Evolutionary conservation across 164 flowering plant genomes (phyloP).

Genomic region (Vitis rotundifolia): DNA sequence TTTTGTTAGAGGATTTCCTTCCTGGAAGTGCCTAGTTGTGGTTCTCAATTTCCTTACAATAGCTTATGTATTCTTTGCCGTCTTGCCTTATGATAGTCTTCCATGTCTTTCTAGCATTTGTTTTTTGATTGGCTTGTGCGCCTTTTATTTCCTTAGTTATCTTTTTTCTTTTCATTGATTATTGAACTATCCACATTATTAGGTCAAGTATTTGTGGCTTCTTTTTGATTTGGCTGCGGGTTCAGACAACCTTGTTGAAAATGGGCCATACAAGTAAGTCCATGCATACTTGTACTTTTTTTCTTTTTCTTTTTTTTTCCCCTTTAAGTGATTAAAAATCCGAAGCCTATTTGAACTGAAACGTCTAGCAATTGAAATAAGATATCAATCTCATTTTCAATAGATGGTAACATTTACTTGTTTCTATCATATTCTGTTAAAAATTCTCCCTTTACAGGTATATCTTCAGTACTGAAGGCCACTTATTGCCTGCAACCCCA

Average conservation of each 20-base stretch:
- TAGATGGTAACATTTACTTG: background rate
- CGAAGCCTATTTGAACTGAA: too few species aligned
- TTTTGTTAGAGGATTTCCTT: background rate
- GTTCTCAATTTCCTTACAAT: background rate
- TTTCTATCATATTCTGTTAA: background rate
- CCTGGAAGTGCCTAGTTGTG: background rate
- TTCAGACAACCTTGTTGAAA: slow-evolving; percentile 92
- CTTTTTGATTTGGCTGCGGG: slow-evolving; percentile 98
- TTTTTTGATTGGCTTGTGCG: background rate
- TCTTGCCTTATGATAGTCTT: background rate
- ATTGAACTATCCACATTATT: background rate
- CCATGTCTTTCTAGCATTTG: background rate
- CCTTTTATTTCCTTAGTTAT: background rate
- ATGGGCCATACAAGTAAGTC: slow-evolving; percentile 92
- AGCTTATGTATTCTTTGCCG: background rate
- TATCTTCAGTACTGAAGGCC: slow-evolving; percentile 96
- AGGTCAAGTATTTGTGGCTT: slow-evolving; percentile 99
- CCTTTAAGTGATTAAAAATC: too few species aligned
- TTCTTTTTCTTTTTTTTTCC: background rate
- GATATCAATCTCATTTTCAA: too few species aligned
- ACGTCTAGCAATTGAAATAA: background rate
- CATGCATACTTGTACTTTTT: background rate
- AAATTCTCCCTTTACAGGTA: slow-evolving; percentile 49
- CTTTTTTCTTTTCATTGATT: background rate
- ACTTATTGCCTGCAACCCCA: slow-evolving; percentile 84